phyloP scores from a whole-genome alignment of 192 early-diverging fungal genomes.

The Coemansia asiatica region DNA sequence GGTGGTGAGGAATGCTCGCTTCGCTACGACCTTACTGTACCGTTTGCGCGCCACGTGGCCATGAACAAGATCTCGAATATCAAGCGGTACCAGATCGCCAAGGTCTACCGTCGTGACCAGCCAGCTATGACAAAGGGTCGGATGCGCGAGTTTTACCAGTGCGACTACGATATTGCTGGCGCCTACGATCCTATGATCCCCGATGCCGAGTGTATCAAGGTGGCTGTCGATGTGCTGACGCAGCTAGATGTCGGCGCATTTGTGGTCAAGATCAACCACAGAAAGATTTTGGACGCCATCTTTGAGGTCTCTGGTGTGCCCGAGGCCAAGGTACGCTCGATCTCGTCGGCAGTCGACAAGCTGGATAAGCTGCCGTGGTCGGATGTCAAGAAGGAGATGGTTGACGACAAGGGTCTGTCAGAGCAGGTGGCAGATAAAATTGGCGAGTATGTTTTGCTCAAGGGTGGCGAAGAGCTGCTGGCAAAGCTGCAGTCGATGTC shows the following conservation, averaged over 20 bases:
- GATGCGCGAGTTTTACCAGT: conserved; percentile 99
- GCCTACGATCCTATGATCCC: conserved; percentile 95
- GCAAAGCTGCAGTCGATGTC: conserved; percentile 67
- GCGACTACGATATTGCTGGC: conserved; percentile 98
- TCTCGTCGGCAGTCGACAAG: conserved; percentile 98
- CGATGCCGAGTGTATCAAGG: conserved; percentile 84
- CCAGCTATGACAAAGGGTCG: conserved; percentile 97
- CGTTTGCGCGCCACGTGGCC: conserved; percentile 94
- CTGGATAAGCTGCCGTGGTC: conserved; percentile 95
- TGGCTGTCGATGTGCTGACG: conserved; percentile 80
- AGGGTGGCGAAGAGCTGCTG: conserved; percentile 76
- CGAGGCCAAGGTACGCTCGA: conserved; percentile 78
- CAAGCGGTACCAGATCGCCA: conserved; percentile 97
- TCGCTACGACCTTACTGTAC: conserved; percentile 96
- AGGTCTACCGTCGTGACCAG: conserved; percentile 97
- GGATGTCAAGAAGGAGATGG: conserved; percentile 94
- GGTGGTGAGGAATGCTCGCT: conserved; percentile 95
- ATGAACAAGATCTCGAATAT: conserved; percentile 86
- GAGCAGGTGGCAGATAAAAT: conserved; percentile 83
- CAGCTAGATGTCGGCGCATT: conserved; percentile 84
- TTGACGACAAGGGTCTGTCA: conserved; percentile 84
- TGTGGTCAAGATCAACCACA: conserved; percentile 94
- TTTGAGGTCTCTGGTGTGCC: conserved; percentile 96
- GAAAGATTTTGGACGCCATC: conserved; percentile 96
- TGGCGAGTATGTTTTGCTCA: conserved; percentile 85